Evolutionary conservation across 176 grass and related monocot species (phyloP), one percentile per base, ranked within the genome.

Genomic region (Zoysia japonica): DNA sequence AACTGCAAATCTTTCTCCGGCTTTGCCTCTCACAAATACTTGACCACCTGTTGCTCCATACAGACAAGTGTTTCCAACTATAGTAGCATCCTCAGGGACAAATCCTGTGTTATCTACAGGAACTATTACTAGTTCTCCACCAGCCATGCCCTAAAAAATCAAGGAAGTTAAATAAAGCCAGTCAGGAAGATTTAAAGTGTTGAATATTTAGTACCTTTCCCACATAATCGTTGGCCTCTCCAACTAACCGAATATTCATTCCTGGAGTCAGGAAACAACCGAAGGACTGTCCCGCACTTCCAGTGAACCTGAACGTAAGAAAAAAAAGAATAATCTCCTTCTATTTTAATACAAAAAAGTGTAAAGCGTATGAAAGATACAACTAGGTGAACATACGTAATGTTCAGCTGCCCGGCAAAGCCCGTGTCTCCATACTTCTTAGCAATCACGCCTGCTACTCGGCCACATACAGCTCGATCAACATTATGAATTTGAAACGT

Each of bases 41-140:
- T 88, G 96, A 81, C 96, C 96, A 68, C 96, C 96, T 51, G 96
- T 99, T 68, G 96, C 96, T 85, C 96, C 96, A 89, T 99, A 99
- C 55, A 99, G 68, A 89, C 96, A 99, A 71, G 96, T 99, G 79
- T 99, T 99, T 68, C 96, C 96, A 69, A 99, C 96, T 86, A 99
- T 95, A 77, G 96, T 73, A 76, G 96, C 96, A 89, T 96, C 96
- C 77, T 99, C 96, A 54, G 96, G 90, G 78, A 81, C 41, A 83
- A 99, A 99, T 56, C 92, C 96, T 79, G 92, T 95, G 42, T 78
- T 87, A 53, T 93, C 96, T 69, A 82, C 88, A 80, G 96, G 96
- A 83, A 87, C 93, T 72, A 99, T 86, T 43, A 96, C 92, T 76
- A 99, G 67, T 83, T 99, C 96, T 81, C 96, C 96, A 43, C 96